A percentile compares a stretch with the other conserved stretches of the same genome.
Conservation (phyloP, 352 stramenopile species). For the Globisporangium polare region DNA sequence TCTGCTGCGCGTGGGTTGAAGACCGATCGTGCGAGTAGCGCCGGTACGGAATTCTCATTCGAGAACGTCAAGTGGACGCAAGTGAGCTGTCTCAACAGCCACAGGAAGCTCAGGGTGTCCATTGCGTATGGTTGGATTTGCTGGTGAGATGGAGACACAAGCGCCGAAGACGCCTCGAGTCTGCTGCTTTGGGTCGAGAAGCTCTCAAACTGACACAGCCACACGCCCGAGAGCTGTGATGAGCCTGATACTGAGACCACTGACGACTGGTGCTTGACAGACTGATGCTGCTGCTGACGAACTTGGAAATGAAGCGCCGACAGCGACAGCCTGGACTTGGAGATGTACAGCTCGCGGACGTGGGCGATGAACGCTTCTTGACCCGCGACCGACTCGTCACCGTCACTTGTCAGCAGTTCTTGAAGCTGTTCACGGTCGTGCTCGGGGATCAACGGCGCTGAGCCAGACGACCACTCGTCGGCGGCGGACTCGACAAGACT, state of each 20-base stretch:
- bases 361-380: background rate
- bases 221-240: background rate
- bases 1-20: background rate
- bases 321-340: background rate
- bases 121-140: background rate
- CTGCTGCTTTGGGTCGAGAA: background rate
- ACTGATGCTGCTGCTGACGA: background rate
- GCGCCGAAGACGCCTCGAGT: background rate
- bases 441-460: background rate
- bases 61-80: conserved; percentile 1
- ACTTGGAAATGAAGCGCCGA: background rate
- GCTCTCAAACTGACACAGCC: background rate
- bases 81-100: background rate
- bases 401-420: background rate
- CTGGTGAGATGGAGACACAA: no score
- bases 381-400: background rate
- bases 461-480: background rate
- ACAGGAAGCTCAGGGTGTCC: background rate
- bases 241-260: background rate
- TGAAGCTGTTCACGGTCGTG: background rate
- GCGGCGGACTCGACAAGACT: background rate
- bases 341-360: conserved; percentile 1
- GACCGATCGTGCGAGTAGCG: background rate
- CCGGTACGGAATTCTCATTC: background rate
- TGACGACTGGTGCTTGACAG: background rate